These are phyloP conservation scores for Cucumis hystrix DNA, from an alignment of 306 rosid genomes.

Conservation along the genomic window DNA sequence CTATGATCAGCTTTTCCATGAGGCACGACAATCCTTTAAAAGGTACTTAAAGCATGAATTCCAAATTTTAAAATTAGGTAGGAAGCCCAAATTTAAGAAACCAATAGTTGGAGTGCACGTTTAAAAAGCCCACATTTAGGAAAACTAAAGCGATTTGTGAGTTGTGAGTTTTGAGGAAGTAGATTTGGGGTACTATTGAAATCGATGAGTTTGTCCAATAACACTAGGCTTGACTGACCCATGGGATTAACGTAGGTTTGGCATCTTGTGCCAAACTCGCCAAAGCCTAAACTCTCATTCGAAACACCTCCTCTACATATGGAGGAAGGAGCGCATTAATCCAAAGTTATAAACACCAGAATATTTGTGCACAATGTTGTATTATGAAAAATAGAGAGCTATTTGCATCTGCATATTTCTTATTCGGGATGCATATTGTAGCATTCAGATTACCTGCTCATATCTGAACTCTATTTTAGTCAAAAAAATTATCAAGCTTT, in stretches of 20 bases:
- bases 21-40: background rate
- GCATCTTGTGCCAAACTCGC: background rate
- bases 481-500: constrained; percentile 36
- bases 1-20: background rate
- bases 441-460: constrained; percentile 48
- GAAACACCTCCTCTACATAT: background rate
- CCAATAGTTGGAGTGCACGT: background rate
- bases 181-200: background rate
- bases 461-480: constrained; percentile 45
- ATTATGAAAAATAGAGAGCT: background rate
- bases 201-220: background rate
- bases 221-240: background rate
- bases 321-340: background rate
- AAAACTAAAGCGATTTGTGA: background rate
- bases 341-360: background rate
- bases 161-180: background rate
- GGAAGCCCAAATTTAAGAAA: background rate
- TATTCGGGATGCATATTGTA: background rate
- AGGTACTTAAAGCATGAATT: background rate
- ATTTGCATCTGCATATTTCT: background rate
- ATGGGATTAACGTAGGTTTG: background rate
- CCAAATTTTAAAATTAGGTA: background rate
- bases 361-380: background rate
- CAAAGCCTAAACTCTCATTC: background rate
- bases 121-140: background rate